A percentile compares a stretch with the other conserved stretches of the same genome.
Evolutionary conservation across 2,329 filamentous ascomycete species (phyloP).

Genomic region (Celoporthe dispersa): DNA sequence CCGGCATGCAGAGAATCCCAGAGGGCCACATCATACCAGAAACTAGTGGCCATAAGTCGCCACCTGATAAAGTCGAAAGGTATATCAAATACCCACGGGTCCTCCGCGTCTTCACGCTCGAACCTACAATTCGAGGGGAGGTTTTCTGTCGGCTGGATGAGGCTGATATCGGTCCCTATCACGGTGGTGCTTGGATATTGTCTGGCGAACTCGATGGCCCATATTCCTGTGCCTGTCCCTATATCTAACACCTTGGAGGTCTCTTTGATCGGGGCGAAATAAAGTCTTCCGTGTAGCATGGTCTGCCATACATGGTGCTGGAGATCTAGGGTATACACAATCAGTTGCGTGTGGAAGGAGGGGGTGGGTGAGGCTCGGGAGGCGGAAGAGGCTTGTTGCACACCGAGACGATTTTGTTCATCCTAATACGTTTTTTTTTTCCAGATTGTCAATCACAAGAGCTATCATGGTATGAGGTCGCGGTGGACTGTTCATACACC

Average conservation of each 20-base stretch:
- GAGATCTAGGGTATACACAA: constrained; percentile 8
- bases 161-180: constrained; percentile 27
- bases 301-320: constrained; percentile 23
- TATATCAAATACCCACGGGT: constrained; percentile 16
- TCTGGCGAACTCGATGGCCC: constrained; percentile 26
- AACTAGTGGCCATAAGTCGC: constrained; percentile 17
- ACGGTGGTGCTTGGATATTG: constrained; percentile 22
- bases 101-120: constrained; percentile 22
- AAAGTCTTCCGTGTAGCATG: constrained; percentile 17
- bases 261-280: constrained; percentile 14
- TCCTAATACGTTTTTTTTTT: constrained; percentile 6
- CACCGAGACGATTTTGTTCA: constrained; percentile 19
- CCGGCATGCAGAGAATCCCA: neutral
- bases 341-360: neutral
- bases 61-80: constrained; percentile 22
- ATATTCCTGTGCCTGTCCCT: constrained; percentile 25
- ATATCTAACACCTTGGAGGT: constrained; percentile 21
- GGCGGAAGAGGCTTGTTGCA: neutral
- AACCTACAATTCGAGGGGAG: constrained; percentile 18
- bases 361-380: neutral
- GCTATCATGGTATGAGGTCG: neutral
- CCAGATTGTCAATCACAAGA: constrained; percentile 2
- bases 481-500: constrained; percentile 6
- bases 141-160: constrained; percentile 24
- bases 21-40: neutral